phyloP scores from a whole-genome alignment of 2,329 filamentous ascomycete genomes.

The Penicillium crustosum region DNA sequence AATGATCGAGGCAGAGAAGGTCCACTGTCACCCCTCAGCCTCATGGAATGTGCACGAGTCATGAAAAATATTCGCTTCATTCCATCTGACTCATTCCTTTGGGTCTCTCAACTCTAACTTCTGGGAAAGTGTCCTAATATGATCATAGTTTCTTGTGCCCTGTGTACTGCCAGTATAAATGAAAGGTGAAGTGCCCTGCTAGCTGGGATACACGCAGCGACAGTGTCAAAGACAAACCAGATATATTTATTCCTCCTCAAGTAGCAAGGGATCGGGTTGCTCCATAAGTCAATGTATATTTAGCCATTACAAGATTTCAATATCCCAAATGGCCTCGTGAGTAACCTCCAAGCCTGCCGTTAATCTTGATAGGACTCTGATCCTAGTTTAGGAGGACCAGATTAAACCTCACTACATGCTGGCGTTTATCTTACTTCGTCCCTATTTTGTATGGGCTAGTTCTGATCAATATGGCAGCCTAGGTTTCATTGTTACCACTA shows the following conservation, averaged over 20 bases:
- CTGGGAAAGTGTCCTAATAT: not conserved
- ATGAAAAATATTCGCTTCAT: not conserved
- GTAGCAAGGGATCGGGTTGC: not conserved
- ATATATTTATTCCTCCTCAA: not conserved
- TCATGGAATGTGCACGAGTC: not conserved
- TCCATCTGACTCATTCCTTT: not conserved
- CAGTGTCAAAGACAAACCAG: not conserved
- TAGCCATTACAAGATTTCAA: not conserved
- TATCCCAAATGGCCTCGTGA: not conserved
- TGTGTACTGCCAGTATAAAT: slow-evolving; percentile 33
- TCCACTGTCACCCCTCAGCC: no score
- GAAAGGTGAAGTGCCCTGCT: not conserved
- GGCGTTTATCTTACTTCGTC: no score
- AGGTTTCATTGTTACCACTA: not conserved
- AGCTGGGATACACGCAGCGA: not conserved
- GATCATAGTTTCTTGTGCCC: slow-evolving; percentile 37
- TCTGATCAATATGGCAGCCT: no score
- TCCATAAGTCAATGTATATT: not conserved
- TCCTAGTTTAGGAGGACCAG: no score
- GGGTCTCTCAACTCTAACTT: no score
- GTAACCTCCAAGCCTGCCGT: not conserved
- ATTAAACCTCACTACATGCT: no score
- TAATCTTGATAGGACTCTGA: not conserved
- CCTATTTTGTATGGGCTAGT: no score
- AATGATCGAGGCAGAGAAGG: not conserved